Percentiles rank a stretch among this genome's conserved stretches.
These are phyloP conservation scores for Apiotrichum sp. DNA, from an alignment of 1,284 basidiomycete genomes.

Conservation along the genomic window DNA sequence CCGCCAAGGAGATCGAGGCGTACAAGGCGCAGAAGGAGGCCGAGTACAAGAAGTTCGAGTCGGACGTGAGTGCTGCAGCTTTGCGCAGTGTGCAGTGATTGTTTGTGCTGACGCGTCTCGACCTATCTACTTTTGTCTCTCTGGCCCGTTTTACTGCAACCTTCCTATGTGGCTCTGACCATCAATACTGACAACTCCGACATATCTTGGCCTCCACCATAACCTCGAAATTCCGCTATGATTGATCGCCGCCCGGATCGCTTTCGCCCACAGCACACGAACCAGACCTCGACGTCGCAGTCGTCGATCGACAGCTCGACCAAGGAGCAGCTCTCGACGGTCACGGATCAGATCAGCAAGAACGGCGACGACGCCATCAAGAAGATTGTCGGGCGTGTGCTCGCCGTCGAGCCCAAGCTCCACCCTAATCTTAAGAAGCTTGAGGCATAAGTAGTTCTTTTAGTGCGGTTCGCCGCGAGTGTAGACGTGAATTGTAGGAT, in stretches of 20 bases:
- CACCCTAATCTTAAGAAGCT: constrained; percentile 77
- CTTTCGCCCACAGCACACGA: constrained; percentile 61
- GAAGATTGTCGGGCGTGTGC: constrained; percentile 84
- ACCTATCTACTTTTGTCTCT: no score
- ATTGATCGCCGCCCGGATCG: no score
- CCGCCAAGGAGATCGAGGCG: constrained; percentile 88
- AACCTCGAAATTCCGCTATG: no score
- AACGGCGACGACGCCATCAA: constrained; percentile 75
- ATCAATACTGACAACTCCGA: no score
- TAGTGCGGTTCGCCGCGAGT: no score
- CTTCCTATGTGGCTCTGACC: no score
- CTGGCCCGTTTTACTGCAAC: no score
- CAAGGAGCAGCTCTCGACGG: constrained; percentile 63
- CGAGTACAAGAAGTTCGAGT: constrained; percentile 83
- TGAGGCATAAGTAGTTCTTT: constrained; percentile 28
- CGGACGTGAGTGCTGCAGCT: constrained; percentile 60
- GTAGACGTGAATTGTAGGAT: neutral
- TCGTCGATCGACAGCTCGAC: constrained; percentile 78
- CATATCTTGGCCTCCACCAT: no score
- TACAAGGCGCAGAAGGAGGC: constrained; percentile 84
- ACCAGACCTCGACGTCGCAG: constrained; percentile 73
- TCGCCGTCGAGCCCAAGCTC: constrained; percentile 74
- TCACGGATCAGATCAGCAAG: constrained; percentile 62
- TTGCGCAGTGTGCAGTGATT: no score
- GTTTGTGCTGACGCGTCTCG: no score